A percentile compares a stretch with the other conserved stretches of the same genome.
Conservation (phyloP, 805 yeast genomes). For the Cyberlindnera nakhonratchasimensis region DNA sequence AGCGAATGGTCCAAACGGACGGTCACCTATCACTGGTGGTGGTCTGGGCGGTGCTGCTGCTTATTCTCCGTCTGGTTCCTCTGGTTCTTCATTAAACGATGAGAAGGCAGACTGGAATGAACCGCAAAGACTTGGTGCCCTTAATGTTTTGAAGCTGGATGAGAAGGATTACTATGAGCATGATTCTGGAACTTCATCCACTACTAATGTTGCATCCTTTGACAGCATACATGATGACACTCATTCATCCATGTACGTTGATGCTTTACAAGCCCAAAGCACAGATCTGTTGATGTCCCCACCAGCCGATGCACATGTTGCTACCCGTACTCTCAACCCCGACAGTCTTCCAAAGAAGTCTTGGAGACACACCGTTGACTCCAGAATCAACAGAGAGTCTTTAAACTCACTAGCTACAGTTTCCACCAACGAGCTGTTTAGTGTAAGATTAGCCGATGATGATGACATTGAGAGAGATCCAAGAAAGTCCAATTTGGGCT, state of each 20-base stretch:
- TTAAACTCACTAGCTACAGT: constrained; percentile 76
- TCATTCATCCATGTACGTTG: constrained; percentile 33
- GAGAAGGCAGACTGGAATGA: constrained; percentile 27
- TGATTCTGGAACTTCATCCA: constrained; percentile 44
- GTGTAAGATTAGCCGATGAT: constrained; percentile 73
- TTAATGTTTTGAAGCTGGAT: constrained; percentile 51
- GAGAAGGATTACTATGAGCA: constrained; percentile 31
- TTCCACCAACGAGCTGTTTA: constrained; percentile 77
- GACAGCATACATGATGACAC: constrained; percentile 29
- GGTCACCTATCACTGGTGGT: constrained; percentile 19
- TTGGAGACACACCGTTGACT: constrained; percentile 49
- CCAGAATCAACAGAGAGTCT: constrained; percentile 50
- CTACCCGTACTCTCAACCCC: constrained; percentile 8
- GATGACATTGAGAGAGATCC: constrained; percentile 41
- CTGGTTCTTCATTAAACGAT: constrained; percentile 31
- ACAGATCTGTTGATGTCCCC: constrained; percentile 36
- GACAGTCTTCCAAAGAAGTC: constrained; percentile 41
- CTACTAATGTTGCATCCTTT: constrained; percentile 45
- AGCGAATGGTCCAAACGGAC: constrained; percentile 32
- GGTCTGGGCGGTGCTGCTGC: constrained; percentile 7
- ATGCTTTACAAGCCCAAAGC: constrained; percentile 38
- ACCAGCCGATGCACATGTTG: constrained; percentile 11
- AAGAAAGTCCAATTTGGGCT: constrained; percentile 37
- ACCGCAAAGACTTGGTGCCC: constrained; percentile 41
- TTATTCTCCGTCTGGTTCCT: constrained; percentile 24